phyloP scores from a whole-genome alignment of 2,329 filamentous ascomycete genomes.

The Cordyceps pruinosa region DNA sequence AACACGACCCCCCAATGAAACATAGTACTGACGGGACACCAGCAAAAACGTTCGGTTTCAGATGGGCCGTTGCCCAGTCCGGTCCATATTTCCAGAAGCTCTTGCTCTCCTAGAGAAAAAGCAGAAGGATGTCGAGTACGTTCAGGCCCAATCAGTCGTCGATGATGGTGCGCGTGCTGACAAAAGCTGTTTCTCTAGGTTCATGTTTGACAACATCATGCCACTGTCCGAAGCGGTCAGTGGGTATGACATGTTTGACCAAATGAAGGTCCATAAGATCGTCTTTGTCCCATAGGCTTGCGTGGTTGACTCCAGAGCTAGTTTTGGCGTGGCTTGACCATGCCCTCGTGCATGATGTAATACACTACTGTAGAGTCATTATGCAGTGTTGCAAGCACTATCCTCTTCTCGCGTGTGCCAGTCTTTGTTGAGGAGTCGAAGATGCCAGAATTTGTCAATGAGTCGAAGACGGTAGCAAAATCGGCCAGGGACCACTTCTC shows the following conservation, averaged over 20 bases:
- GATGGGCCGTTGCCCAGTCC: constrained; percentile 71
- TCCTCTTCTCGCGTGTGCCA: constrained; percentile 52
- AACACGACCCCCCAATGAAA: background rate
- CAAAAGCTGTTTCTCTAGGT: constrained; percentile 38
- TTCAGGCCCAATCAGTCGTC: background rate
- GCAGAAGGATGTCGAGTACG: constrained; percentile 59
- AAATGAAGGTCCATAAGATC: constrained; percentile 68
- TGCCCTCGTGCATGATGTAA: constrained; percentile 79
- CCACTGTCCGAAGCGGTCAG: constrained; percentile 58
- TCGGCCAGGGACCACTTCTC: constrained; percentile 64
- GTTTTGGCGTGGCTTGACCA: constrained; percentile 80
- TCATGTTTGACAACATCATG: constrained; percentile 73
- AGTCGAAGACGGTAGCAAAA: constrained; percentile 66
- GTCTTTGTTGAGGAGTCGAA: constrained; percentile 56
- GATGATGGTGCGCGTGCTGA: background rate
- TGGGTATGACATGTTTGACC: constrained; percentile 65
- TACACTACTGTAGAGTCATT: constrained; percentile 80
- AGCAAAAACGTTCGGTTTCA: constrained; percentile 67
- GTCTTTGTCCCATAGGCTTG: constrained; percentile 52
- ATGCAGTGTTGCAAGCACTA: constrained; percentile 68
- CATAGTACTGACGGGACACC: constrained; percentile 19
- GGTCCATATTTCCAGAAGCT: constrained; percentile 61
- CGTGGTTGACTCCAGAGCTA: constrained; percentile 31
- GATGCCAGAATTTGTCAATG: constrained; percentile 50
- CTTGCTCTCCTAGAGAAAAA: constrained; percentile 58